phyloP scores from a whole-genome alignment of 352 stramenopile species.

The Phytophthora kernoviae region DNA sequence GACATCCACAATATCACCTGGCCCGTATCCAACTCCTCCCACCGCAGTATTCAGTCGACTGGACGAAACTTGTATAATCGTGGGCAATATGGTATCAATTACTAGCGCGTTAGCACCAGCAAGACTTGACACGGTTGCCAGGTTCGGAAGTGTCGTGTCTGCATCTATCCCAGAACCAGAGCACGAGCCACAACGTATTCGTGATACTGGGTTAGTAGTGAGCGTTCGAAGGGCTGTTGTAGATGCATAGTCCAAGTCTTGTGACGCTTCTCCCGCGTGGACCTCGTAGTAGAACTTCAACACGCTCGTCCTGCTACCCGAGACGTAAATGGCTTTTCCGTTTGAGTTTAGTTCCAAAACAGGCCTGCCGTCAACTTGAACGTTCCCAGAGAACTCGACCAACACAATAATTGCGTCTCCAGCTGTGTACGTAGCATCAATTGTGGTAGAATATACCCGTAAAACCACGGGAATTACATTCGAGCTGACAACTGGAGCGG shows the following conservation, averaged over 20 bases:
- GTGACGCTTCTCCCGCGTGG: slow-evolving; percentile 38
- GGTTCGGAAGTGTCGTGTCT: slow-evolving; percentile 41
- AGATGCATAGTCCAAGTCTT: slow-evolving; percentile 63
- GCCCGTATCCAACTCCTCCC: slow-evolving; percentile 50
- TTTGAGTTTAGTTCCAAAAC: slow-evolving; percentile 75
- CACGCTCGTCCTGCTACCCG: slow-evolving; percentile 44
- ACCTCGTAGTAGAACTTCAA: slow-evolving; percentile 79
- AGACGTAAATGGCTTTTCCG: slow-evolving; percentile 53
- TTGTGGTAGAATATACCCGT: slow-evolving; percentile 46
- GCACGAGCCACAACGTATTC: slow-evolving; percentile 29
- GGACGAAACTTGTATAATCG: slow-evolving; percentile 51
- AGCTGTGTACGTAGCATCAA: slow-evolving; percentile 57
- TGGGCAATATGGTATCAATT: slow-evolving; percentile 45
- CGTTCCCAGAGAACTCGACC: slow-evolving; percentile 51
- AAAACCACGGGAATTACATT: slow-evolving; percentile 40
- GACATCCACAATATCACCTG: slow-evolving; percentile 75
- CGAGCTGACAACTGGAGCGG: slow-evolving; percentile 41
- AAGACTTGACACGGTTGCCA: slow-evolving; percentile 37
- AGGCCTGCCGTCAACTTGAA: slow-evolving; percentile 55
- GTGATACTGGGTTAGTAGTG: slow-evolving; percentile 22
- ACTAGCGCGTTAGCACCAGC: slow-evolving; percentile 31
- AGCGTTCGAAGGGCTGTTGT: slow-evolving; percentile 40
- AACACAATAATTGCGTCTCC: slow-evolving; percentile 68
- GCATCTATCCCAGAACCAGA: slow-evolving; percentile 35
- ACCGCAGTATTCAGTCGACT: slow-evolving; percentile 35